Evolutionary conservation across 1,284 basidiomycete genomes (phyloP).

Genomic region (Pascua sp.): DNA sequence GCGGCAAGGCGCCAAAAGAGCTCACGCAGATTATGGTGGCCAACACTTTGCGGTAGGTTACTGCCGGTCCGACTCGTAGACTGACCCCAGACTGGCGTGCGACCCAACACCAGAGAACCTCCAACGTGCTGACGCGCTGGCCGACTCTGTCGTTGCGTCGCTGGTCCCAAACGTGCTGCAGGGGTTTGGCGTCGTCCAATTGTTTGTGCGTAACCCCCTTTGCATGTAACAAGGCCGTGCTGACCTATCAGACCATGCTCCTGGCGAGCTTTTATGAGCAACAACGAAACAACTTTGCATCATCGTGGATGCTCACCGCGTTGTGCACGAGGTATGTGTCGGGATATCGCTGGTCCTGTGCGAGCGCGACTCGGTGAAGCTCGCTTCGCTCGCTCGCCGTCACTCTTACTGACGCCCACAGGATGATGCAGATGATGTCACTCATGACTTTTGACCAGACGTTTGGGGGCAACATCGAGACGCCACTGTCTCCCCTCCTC

Average conservation of each 20-base stretch:
- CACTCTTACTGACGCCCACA: background rate
- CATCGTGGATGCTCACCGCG: slow-evolving; percentile 16
- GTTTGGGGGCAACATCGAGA: slow-evolving; percentile 1
- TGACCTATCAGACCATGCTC: background rate
- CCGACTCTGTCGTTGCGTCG: background rate
- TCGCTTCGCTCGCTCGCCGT: no score
- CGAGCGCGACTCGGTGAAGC: no score
- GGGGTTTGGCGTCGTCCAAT: slow-evolving; percentile 15
- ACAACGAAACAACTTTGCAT: slow-evolving; percentile 10
- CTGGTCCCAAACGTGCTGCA: slow-evolving; percentile 7
- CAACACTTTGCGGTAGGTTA: background rate
- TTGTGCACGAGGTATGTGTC: slow-evolving; percentile 8
- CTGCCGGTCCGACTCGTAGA: background rate
- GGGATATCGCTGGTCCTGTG: no score
- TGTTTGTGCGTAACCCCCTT: slow-evolving; percentile 9
- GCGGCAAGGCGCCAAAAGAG: slow-evolving; percentile 11
- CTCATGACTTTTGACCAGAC: slow-evolving; percentile 19
- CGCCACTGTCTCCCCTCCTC: slow-evolving; percentile 12
- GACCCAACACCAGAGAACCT: slow-evolving; percentile 4
- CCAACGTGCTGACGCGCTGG: slow-evolving; percentile 7
- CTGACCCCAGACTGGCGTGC: slow-evolving; percentile 6
- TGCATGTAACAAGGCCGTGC: no score
- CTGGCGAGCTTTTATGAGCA: slow-evolving; percentile 8
- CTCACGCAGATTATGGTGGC: slow-evolving; percentile 18
- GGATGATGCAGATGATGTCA: slow-evolving; percentile 24